Percentiles rank a stretch among this genome's conserved stretches.
Evolutionary conservation across 305 asterid species (phyloP).

Genomic region (Fraxinus xanthoxyloides): DNA sequence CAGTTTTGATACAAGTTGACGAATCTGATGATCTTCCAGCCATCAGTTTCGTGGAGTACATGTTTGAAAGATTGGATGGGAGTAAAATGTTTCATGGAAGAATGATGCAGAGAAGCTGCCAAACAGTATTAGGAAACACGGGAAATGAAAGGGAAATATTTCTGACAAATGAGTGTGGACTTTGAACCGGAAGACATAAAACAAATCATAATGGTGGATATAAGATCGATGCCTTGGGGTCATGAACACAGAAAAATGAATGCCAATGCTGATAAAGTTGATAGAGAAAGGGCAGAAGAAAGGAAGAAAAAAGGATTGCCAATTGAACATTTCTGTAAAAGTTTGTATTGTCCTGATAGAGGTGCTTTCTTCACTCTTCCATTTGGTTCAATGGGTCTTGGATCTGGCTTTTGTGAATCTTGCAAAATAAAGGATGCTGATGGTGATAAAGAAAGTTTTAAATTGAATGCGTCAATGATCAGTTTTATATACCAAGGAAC

Average conservation of each 20-base stretch:
- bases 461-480: slow-evolving; percentile 42
- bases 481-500: slow-evolving; percentile 57
- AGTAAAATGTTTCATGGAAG: slow-evolving; percentile 83
- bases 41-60: slow-evolving; percentile 71
- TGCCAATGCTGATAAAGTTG: slow-evolving; percentile 60
- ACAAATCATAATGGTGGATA: slow-evolving; percentile 45
- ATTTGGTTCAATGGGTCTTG: slow-evolving; percentile 58
- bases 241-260: slow-evolving; percentile 74
- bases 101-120: slow-evolving; percentile 66
- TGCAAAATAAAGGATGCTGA: slow-evolving; percentile 56
- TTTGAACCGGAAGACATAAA: slow-evolving; percentile 58
- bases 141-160: slow-evolving; percentile 85
- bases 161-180: slow-evolving; percentile 73
- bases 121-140: slow-evolving; percentile 84
- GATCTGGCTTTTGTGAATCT: slow-evolving; percentile 74
- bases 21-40: slow-evolving; percentile 44
- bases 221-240: slow-evolving; percentile 76
- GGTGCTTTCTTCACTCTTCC: slow-evolving; percentile 88
- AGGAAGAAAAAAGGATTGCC: slow-evolving; percentile 70
- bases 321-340: slow-evolving; percentile 78
- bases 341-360: slow-evolving; percentile 78
- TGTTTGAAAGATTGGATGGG: slow-evolving; percentile 72
- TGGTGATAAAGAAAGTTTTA: slow-evolving; percentile 35
- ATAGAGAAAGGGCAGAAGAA: slow-evolving; percentile 79
- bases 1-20: slow-evolving; percentile 63